Evolutionary conservation across 352 stramenopile genomes (phyloP).

Genomic region (Globisporangium heterothallicum): DNA sequence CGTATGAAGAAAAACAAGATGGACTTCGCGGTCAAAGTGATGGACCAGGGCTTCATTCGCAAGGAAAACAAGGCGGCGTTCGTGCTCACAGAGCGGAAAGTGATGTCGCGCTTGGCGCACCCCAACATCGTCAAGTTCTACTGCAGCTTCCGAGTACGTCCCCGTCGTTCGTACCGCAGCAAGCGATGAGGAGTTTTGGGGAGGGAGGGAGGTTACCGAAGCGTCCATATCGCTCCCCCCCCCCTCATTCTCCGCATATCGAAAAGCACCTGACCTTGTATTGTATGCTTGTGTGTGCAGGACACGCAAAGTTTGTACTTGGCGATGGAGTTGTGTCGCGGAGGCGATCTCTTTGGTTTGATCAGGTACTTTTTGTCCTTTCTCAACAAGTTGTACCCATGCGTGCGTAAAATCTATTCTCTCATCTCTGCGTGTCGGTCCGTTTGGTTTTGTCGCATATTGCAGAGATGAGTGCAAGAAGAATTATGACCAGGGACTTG

Average conservation of each 20-base stretch:
- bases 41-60: conserved; percentile 88
- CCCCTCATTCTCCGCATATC: no score
- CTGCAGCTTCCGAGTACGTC: conserved; percentile 80
- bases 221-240: no score
- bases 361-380: conserved; percentile 52
- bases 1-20: conserved; percentile 72
- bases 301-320: conserved; percentile 86
- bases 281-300: conserved; percentile 23
- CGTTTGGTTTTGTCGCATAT: conserved; percentile 8
- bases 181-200: no score
- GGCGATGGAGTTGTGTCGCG: conserved; percentile 82
- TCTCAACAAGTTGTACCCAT: conserved; percentile 9
- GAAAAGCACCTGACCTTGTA: neutral
- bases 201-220: no score
- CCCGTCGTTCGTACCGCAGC: no score
- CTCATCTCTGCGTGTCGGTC: conserved; percentile 3
- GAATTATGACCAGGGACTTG: conserved; percentile 47
- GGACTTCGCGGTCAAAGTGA: conserved; percentile 89
- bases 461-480: conserved; percentile 42
- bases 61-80: conserved; percentile 91
- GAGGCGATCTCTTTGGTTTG: conserved; percentile 73
- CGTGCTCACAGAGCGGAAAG: conserved; percentile 87
- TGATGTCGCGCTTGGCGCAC: conserved; percentile 85
- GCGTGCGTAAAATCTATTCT: no score
- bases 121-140: conserved; percentile 89